Base-by-base conservation (phyloP, 768 basidiomycete species). In the Podaxis rugospora region DNA sequence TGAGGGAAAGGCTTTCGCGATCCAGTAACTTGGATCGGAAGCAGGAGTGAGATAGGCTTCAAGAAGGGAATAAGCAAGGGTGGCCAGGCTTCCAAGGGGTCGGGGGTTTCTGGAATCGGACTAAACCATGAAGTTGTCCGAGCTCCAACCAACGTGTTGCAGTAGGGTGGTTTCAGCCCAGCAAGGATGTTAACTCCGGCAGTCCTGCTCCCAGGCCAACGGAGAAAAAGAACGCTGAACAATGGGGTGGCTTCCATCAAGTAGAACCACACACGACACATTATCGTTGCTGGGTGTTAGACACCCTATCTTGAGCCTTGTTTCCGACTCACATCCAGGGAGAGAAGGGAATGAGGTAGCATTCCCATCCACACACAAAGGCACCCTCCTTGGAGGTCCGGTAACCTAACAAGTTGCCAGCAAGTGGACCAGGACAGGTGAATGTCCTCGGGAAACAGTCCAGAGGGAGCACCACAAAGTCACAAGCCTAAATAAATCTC, bases 311-410 rank as follows among this genome's bases (percentile, higher is more conserved):
- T 23, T 21, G 37, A 23, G 14, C 37, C 18, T 37, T 49, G 40
- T 58, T 58, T 58, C 57, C 49, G 57, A 58, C 39, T 35, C 44
- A 28, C 32, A 47, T 3, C 16, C 42, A 36, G 28, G 55, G 44
- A 35, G 21, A 59, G 36, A 51, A 51, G 5, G 16, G n/a, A 39
- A 51, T 52, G 32, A 39, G 37, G 18, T 16, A 13, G 50, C 10
- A 39, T 40, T 3, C 37, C 25, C 23, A 4, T 25, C 37, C 36
- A 40, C 36, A 18, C 9, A 23, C 10, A 27, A 36, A 44, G n/a
- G 27, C 16, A 35, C 21, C 36, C 51, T 60, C 36, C 36, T 40
- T 60, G 40, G 27, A 37, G n/a, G 18, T 25, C 39, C 51, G 59
- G 42, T 53, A n/a, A 36, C 40, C 23, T 32, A 35, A 60, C 23